Evolutionary conservation across 352 stramenopile species (phyloP).

Genomic region (Phytophthora tentaculata): DNA sequence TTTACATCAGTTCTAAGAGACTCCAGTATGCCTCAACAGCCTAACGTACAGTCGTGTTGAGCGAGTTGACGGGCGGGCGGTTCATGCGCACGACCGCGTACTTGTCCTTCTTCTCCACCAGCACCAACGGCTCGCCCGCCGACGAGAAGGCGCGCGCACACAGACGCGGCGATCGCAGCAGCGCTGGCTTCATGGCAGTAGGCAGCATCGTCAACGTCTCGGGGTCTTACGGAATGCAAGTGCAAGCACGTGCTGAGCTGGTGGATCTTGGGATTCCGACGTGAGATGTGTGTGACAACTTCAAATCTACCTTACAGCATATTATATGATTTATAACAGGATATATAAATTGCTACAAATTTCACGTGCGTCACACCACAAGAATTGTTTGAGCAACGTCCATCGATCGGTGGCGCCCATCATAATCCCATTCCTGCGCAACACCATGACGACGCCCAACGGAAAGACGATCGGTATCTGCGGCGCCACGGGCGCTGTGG

Average conservation of each 20-base stretch:
- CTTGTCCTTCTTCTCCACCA: conserved; percentile 76
- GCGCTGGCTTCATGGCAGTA: conserved; percentile 11
- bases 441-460: conserved; percentile 52
- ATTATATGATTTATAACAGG: not conserved
- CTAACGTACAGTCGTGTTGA: conserved; percentile 65
- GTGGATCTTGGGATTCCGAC: conserved; percentile 35
- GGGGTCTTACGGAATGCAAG: not conserved
- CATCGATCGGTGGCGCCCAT: not conserved
- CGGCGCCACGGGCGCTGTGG: conserved; percentile 93
- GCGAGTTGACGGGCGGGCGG: conserved; percentile 80
- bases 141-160: conserved; percentile 38
- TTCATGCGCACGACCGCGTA: conserved; percentile 86
- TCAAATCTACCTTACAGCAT: not conserved
- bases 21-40: not conserved
- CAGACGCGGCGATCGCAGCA: conserved; percentile 15
- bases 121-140: conserved; percentile 53
- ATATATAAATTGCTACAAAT: not conserved
- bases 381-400: not conserved
- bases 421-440: conserved; percentile 11
- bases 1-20: not conserved
- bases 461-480: conserved; percentile 84
- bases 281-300: conserved; percentile 28
- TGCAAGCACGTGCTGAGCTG: too few species aligned
- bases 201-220: conserved; percentile 22
- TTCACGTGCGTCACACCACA: not conserved